phyloP scores from a whole-genome alignment of 1,139 yeast genomes.

The Magnusiomyces suaveolens region DNA sequence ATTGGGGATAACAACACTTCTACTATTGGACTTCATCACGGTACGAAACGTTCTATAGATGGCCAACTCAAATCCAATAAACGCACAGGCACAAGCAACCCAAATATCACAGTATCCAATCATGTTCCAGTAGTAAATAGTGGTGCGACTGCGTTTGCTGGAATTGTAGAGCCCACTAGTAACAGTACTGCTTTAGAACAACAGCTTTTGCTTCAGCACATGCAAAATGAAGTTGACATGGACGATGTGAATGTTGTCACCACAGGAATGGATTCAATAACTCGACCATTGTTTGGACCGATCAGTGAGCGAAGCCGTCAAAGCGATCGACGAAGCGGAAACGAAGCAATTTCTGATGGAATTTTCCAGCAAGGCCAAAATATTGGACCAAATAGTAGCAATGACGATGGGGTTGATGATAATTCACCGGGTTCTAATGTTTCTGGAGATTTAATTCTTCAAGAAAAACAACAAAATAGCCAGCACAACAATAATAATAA shows the following conservation, averaged over 20 bases:
- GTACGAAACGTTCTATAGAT: neutral
- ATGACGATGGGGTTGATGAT: too few relatives aligned
- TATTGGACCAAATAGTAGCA: too few relatives aligned
- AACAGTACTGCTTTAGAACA: conserved; percentile 8
- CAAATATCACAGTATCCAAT: too few relatives aligned
- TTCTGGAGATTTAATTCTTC: too few relatives aligned
- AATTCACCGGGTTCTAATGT: too few relatives aligned
- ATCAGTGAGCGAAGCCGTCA: neutral
- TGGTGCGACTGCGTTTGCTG: neutral
- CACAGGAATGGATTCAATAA: conserved; percentile 1
- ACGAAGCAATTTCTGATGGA: too few relatives aligned
- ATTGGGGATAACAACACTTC: too few relatives aligned
- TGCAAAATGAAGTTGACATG: conserved; percentile 14
- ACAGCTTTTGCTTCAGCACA: conserved; percentile 12
- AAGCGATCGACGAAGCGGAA: too few relatives aligned
- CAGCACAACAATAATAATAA: too few relatives aligned
- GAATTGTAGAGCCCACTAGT: neutral
- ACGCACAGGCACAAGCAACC: neutral
- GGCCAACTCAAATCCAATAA: neutral
- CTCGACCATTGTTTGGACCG: neutral
- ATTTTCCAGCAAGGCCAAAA: too few relatives aligned
- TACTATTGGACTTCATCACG: neutral
- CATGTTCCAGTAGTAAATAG: neutral
- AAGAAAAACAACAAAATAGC: too few relatives aligned
- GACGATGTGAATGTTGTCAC: conserved; percentile 15